A percentile compares a stretch with the other conserved stretches of the same genome.
Conservation (phyloP, 257 asterid species). For the Agastache rugosa region DNA sequence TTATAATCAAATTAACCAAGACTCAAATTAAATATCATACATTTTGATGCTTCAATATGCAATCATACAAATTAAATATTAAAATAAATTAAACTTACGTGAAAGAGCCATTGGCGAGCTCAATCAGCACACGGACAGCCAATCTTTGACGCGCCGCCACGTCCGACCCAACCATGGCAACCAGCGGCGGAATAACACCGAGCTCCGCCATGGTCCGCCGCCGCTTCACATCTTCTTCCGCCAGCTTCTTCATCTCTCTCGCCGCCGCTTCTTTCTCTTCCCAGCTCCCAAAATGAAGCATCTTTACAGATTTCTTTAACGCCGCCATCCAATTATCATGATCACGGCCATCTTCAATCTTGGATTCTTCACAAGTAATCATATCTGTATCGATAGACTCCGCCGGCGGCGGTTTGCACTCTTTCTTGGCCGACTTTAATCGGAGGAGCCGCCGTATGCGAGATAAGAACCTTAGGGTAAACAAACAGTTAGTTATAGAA, state of each 20-base stretch:
- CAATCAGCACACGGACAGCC: conserved; percentile 68
- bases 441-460: conserved; percentile 51
- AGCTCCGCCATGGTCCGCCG: conserved; percentile 87
- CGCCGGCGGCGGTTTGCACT: conserved; percentile 29
- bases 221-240: conserved; percentile 53
- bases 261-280: conserved; percentile 81
- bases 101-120: conserved; percentile 75
- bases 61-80: not conserved
- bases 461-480: conserved; percentile 43
- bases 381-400: conserved; percentile 11
- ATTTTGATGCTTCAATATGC: not conserved
- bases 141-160: conserved; percentile 58
- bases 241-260: conserved; percentile 64
- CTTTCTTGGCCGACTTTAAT: conserved; percentile 39
- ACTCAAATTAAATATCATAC: not conserved
- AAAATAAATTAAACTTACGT: conserved; percentile 57
- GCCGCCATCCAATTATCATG: conserved; percentile 46
- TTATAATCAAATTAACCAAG: not conserved
- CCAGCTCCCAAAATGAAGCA: conserved; percentile 86
- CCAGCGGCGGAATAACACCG: conserved; percentile 91
- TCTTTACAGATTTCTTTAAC: conserved; percentile 70
- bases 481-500: conserved; percentile 45
- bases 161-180: conserved; percentile 71
- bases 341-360: conserved; percentile 25
- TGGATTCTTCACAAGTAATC: conserved; percentile 7